Evolutionary conservation across 768 basidiomycete genomes (phyloP).

Genomic region (Amylocystis lapponica): DNA sequence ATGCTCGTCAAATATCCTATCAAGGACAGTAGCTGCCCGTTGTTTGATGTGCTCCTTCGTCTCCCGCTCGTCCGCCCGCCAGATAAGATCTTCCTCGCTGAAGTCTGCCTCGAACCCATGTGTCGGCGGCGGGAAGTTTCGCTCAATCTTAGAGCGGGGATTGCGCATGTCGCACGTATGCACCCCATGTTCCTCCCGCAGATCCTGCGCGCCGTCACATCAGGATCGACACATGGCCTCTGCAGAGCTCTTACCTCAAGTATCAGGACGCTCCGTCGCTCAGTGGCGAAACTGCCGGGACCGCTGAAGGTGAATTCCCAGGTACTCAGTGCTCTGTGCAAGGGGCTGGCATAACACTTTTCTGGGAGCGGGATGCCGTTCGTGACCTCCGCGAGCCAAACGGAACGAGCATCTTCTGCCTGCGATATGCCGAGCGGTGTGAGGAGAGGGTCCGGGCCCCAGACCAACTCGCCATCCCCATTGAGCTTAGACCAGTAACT

Average conservation of each 20-base stretch:
- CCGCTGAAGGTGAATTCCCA: slow-evolving; percentile 2
- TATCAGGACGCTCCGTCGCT: slow-evolving; percentile 4
- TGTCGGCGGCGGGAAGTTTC: slow-evolving; percentile 37
- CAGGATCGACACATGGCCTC: neutral
- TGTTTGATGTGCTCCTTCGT: slow-evolving; percentile 36
- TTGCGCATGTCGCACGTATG: slow-evolving; percentile 70
- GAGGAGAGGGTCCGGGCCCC: slow-evolving; percentile 73
- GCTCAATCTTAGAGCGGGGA: slow-evolving; percentile 40
- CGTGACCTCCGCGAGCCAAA: slow-evolving; percentile 40
- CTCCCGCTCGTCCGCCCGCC: slow-evolving; percentile 53
- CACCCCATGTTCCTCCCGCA: slow-evolving; percentile 59
- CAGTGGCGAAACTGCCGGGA: neutral
- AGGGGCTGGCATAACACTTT: slow-evolving; percentile 54
- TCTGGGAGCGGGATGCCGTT: slow-evolving; percentile 44
- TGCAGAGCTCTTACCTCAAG: neutral
- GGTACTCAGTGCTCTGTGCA: slow-evolving; percentile 4
- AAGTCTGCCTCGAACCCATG: slow-evolving; percentile 54
- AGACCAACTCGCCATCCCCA: slow-evolving; percentile 58
- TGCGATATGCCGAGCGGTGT: slow-evolving; percentile 54
- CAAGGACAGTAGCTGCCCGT: slow-evolving; percentile 48
- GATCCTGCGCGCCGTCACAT: slow-evolving; percentile 37
- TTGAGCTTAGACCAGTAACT: slow-evolving; percentile 61
- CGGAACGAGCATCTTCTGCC: slow-evolving; percentile 38
- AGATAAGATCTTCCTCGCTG: slow-evolving; percentile 57
- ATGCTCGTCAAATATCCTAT: slow-evolving; percentile 46